phyloP scores from a whole-genome alignment of 148 eudicot genomes.

The Silene uniflora region DNA sequence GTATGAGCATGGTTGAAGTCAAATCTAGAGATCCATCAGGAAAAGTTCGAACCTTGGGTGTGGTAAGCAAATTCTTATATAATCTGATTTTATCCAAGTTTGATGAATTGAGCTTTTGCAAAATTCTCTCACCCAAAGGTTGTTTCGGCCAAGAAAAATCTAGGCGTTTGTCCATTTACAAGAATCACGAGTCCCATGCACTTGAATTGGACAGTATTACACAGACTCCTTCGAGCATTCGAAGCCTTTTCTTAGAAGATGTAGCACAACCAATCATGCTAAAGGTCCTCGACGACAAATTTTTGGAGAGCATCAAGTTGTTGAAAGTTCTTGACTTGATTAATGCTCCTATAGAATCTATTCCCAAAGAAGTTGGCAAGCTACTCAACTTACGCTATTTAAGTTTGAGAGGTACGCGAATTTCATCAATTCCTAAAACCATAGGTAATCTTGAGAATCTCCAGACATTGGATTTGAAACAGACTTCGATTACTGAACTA shows the following conservation, averaged over 20 bases:
- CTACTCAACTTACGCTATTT: constrained; percentile 24
- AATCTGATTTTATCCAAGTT: no score
- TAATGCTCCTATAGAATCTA: constrained; percentile 12
- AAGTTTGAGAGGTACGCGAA: constrained; percentile 25
- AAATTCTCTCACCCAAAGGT: no score
- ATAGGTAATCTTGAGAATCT: constrained; percentile 25
- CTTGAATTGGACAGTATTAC: not conserved
- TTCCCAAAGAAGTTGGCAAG: constrained; percentile 18
- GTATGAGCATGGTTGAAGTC: no score
- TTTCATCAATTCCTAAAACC: constrained; percentile 16
- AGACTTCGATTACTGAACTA: constrained; percentile 18
- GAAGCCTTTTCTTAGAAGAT: constrained; percentile 1
- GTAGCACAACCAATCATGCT: no score
- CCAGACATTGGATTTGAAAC: constrained; percentile 31
- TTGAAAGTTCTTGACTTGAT: constrained; percentile 29
- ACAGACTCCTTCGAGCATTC: constrained; percentile 11
- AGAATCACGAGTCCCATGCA: not conserved
- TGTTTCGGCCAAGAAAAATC: no score
- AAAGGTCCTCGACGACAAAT: not conserved
- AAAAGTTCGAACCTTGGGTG: no score
- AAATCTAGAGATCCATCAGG: no score
- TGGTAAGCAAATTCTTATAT: no score
- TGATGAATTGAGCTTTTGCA: no score
- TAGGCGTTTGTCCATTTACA: constrained; percentile 24
- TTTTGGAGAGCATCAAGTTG: not conserved